Percentiles rank a stretch among this genome's conserved stretches.
Conservation (phyloP, 2,329 filamentous ascomycete genomes). For the Thielaviopsis ethacetica region DNA sequence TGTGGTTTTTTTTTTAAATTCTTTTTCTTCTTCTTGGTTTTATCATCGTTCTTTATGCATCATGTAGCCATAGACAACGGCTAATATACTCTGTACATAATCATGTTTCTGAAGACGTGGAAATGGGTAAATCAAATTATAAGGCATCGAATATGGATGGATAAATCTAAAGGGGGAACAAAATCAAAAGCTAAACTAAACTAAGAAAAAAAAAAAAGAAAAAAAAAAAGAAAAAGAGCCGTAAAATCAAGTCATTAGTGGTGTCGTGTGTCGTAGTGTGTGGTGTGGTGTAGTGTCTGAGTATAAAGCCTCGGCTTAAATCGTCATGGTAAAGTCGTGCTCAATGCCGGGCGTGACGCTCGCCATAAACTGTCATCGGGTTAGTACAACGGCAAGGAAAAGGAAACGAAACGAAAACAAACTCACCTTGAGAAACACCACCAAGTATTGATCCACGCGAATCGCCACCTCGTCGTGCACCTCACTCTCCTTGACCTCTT, state of each 20-base stretch:
- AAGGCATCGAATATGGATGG: neutral
- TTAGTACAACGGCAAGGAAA: constrained; percentile 15
- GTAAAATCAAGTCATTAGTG: neutral
- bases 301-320: constrained; percentile 41
- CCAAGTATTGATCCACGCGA: constrained; percentile 73
- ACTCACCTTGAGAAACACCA: constrained; percentile 69
- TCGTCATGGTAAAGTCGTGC: constrained; percentile 93
- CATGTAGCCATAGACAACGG: neutral
- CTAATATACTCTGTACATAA: neutral
- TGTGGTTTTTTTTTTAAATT: no score
- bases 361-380: constrained; percentile 45
- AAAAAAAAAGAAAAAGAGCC: neutral
- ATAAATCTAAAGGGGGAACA: no score
- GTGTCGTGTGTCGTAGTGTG: neutral
- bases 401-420: neutral
- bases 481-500: constrained; percentile 43
- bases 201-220: neutral
- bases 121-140: neutral
- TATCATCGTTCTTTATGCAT: neutral
- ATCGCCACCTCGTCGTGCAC: constrained; percentile 64
- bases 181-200: neutral
- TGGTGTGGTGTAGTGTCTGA: no score
- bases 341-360: constrained; percentile 94
- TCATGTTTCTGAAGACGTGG: neutral
- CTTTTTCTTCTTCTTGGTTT: neutral